Evolutionary conservation across 305 asterid genomes (phyloP), one percentile per base, ranked within the genome.

Genomic region (Fraxinus sp.): DNA sequence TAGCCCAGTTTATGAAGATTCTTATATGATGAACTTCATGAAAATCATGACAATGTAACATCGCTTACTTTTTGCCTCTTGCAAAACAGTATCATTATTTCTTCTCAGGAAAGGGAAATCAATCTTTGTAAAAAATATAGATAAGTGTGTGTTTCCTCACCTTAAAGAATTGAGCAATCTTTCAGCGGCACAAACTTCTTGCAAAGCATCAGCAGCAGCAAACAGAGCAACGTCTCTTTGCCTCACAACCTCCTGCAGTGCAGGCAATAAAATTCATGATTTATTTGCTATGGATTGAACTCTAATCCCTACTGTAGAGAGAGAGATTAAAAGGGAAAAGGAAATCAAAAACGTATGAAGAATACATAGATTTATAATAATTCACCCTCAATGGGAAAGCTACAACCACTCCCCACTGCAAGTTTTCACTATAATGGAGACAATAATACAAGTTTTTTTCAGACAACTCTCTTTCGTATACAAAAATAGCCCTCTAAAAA

Each of bases 111-210:
- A 16, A 57, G 26, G 68, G 20, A 7, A 39, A n/a, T 30, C 14
- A 43, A 46, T 9, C 33, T 0, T 11, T 33, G 7, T 30, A 46
- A 59, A 35, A 33, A 20, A 35, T 36, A 57, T 22, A 55, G 22
- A 10, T 36, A 41, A 37, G 16, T 26, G 26, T n/a, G 57, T 7
- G 1, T 33, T 77, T 80, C 22, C 68, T 81, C 72, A 94, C 98
- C 97, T 88, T 80, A 94, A 88, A 80, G 95, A 90, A 87, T 88
- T 90, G 82, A 94, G 94, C 90, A 91, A 79, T 79, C 96, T 92
- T 85, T 94, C 97, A 73, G 94, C 90, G 85, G 90, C 95, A 81
- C 96, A 91, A 70, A 95, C 96, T 81, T 91, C 96, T 83, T 94
- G 96, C 75, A 94, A 86, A 55, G 97, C 95, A 79, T 89, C 93